A percentile compares a stretch with the other conserved stretches of the same genome.
phyloP scores from a whole-genome alignment of 768 basidiomycete species.

The Auriscalpium orientale region DNA sequence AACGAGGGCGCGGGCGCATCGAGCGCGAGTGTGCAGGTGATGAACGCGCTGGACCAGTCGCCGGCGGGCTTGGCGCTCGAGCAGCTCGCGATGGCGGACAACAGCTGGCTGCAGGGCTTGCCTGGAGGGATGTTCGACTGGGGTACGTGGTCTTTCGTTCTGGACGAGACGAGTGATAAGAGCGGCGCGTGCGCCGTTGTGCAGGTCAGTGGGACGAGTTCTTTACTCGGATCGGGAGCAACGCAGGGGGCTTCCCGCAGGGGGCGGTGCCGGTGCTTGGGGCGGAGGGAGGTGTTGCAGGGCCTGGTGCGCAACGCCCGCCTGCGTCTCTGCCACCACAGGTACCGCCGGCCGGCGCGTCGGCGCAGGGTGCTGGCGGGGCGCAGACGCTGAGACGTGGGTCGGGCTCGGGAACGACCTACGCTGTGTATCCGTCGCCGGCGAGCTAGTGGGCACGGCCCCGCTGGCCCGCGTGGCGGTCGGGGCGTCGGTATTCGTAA shows the following conservation, averaged over 20 bases:
- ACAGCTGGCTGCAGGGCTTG: conserved; percentile 67
- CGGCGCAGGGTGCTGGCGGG: background rate
- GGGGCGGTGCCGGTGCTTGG: background rate
- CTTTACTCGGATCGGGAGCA: conserved; percentile 42
- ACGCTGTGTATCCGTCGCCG: background rate
- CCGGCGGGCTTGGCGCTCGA: conserved; percentile 45
- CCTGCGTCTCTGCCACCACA: background rate
- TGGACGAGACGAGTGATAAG: conserved; percentile 2
- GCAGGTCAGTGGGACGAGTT: conserved; percentile 80
- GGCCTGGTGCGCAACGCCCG: background rate
- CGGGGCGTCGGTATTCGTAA: no score
- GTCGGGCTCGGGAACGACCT: no score
- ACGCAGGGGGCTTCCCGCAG: background rate
- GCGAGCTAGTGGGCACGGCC: background rate
- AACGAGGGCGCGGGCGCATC: conserved; percentile 34
- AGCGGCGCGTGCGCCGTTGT: background rate
- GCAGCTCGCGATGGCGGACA: conserved; percentile 60
- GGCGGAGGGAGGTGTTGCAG: background rate
- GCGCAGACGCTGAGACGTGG: background rate
- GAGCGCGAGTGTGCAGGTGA: conserved; percentile 56
- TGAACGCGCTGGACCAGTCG: conserved; percentile 65
- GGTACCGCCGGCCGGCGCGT: background rate
- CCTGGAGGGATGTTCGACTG: conserved; percentile 85
- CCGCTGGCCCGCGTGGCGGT: background rate
- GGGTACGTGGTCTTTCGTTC: conserved; percentile 39